phyloP scores from a whole-genome alignment of 345 rosid species.

The Pugionium dolabratum region DNA sequence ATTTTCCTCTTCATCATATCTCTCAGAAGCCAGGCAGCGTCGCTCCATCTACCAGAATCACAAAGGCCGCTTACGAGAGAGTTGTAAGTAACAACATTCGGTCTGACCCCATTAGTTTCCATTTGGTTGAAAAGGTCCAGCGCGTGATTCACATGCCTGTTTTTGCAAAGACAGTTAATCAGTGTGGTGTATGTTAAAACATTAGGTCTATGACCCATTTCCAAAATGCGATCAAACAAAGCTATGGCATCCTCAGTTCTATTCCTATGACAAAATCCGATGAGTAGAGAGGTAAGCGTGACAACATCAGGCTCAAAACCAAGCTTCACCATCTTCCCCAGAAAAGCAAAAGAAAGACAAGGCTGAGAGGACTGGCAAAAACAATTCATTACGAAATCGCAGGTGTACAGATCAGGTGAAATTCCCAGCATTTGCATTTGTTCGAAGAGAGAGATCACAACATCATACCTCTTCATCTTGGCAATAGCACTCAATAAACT shows the following conservation, averaged over 20 bases:
- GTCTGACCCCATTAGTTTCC: slow-evolving; percentile 26
- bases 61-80: slow-evolving; percentile 35
- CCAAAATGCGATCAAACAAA: slow-evolving; percentile 27
- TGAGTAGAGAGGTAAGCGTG: slow-evolving; percentile 28
- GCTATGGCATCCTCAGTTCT: slow-evolving; percentile 24
- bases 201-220: slow-evolving; percentile 26
- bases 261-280: slow-evolving; percentile 19
- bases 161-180: slow-evolving; percentile 30
- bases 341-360: slow-evolving; percentile 10
- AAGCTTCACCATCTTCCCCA: slow-evolving; percentile 34
- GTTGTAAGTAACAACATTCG: slow-evolving; percentile 39
- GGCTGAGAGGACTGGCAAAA: slow-evolving; percentile 13
- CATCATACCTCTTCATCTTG: slow-evolving; percentile 26
- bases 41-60: slow-evolving; percentile 24
- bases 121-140: slow-evolving; percentile 17
- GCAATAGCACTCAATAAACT: slow-evolving; percentile 15
- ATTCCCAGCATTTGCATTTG: slow-evolving; percentile 20
- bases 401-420: slow-evolving; percentile 30
- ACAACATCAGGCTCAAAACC: slow-evolving; percentile 32
- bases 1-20: slow-evolving; percentile 31
- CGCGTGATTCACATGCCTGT: slow-evolving; percentile 21
- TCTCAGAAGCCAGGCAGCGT: slow-evolving; percentile 22
- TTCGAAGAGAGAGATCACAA: slow-evolving; percentile 22
- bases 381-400: slow-evolving; percentile 27
- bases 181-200: slow-evolving; percentile 32